Base-by-base conservation (phyloP, 768 basidiomycete species). In the Lactifluus volemus region DNA sequence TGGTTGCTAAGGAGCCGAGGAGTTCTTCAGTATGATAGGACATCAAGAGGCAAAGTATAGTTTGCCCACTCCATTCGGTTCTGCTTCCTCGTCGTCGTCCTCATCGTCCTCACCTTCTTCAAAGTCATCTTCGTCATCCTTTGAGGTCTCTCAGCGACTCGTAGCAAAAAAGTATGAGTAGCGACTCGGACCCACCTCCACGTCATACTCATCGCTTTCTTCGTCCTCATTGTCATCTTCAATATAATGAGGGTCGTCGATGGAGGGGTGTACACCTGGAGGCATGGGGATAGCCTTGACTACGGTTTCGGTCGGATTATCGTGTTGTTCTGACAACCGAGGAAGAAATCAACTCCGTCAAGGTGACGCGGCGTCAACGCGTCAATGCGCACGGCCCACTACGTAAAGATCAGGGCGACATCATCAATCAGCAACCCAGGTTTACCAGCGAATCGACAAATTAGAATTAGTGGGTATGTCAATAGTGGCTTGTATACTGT, bases 151-250 rank as follows among this genome's bases (percentile, higher is more conserved):
- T 34, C 14, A 36, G 38, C 39, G 48, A 29, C 55, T 44, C 21
- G 45, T 48, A 32, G 29, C 4, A 12, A 47, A 38, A 15, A 4
- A 25, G 47, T 5, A 19, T 34, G 17, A 50, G 21, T 15, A 8
- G 9, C 15, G 11, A 25, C 25, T 25, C 25, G 25, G 25, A 25
- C 25, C 61, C 21, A 63, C 61, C 52, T 58, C 61, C 6, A 54
- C 14, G 3, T 63, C 61, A 21, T 63, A 63, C 10, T 63, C 61
- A 12, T 63, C 61, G 19, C 57, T 58, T 49, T 63, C 61, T 34
- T 63, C 61, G 5, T 2, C 61, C 47, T 63, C 55, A 14, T n/a
- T 11, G 38, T 38, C 19, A 4, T 61, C 47, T 29, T 42, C 57
- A 25, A 30, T 11, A n/a, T n/a, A n/a, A n/a, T n/a, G n/a, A n/a